Evolutionary conservation across 139 green algal genomes (phyloP), one percentile per base, ranked within the genome.

Genomic region (Coelastrella sp.): DNA sequence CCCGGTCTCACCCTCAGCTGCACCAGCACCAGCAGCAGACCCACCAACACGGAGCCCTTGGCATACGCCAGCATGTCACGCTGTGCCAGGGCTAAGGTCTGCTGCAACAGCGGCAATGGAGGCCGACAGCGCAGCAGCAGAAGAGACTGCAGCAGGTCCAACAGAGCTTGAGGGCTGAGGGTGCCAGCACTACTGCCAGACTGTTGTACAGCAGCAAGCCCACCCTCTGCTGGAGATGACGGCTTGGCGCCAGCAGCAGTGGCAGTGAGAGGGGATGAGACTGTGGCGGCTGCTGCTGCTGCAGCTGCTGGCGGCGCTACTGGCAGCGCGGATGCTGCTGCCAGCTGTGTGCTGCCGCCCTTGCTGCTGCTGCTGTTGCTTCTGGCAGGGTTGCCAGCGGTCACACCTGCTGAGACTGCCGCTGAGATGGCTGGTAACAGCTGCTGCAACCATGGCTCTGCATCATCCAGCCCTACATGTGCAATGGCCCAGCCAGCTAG

Each of bases 11-110:
- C 27, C 27, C 82, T 73, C 82, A 87, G 82, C 82, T 87, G 82
- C 82, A 78, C 82, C 25, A 78, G 65, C 82, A 65, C 27, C 82
- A 87, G 82, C 82, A 87, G 82, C 63, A 87, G 25, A 58, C 15
- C 82, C 25, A 87, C 82, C 82, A 87, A 20, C 65, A 7, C 63
- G 20, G 27, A 49, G 17, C 82, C 82, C 7, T 65, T 56, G 25
- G n/a, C n/a, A 11, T 66, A 87, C 61, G 68, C 12, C 65, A 70
- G 17, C 80, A 85, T 85, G 12, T 87, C 82, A 8, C 82, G 63
- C 6, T 19, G 24, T 56, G 25, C 25, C 7, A 87, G 6, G 4
- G 8, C 14, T 25, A 87, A 25, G 24, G 74, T 27, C 17, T 35
- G 15, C 27, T 63, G 65, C 65, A 87, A 63, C 82, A 87, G 63